Conservation (phyloP, 352 stramenopile species). For the Pythium brachiatum region DNA sequence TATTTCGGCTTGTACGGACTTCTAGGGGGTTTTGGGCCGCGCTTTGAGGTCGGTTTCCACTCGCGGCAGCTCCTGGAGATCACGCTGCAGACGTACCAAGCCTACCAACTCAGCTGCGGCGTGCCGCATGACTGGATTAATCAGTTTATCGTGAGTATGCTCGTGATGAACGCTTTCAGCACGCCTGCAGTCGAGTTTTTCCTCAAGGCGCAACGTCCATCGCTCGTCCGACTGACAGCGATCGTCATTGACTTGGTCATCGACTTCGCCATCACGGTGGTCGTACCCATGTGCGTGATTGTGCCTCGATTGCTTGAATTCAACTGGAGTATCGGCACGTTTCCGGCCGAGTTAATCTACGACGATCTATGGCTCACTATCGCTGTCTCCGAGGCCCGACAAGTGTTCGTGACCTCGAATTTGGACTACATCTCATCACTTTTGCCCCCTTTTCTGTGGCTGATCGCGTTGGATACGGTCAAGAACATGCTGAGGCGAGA, state of each 20-base stretch:
- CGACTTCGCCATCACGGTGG: constrained; percentile 3
- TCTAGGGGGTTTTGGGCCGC: not conserved
- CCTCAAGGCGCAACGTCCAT: not conserved
- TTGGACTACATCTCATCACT: constrained; percentile 1
- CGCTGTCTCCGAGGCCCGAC: not conserved
- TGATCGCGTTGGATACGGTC: constrained; percentile 2
- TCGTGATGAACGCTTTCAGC: constrained; percentile 10
- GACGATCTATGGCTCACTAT: constrained; percentile 3
- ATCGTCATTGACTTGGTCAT: constrained; percentile 1
- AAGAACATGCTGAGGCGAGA: not conserved
- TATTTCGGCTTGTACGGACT: not conserved
- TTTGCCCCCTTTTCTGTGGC: not conserved
- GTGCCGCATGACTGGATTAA: constrained; percentile 4
- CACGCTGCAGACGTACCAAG: constrained; percentile 10
- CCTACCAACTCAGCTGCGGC: constrained; percentile 4
- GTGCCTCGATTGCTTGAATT: not conserved
- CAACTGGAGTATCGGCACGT: not conserved
- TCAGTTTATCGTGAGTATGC: not conserved
- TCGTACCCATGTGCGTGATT: not conserved
- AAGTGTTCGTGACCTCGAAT: constrained; percentile 5
- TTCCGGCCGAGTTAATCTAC: not conserved
- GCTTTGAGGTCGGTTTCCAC: not conserved
- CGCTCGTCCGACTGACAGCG: not conserved
- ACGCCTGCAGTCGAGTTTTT: not conserved
- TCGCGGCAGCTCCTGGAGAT: constrained; percentile 3